Percentiles rank a stretch among this genome's conserved stretches.
These are phyloP conservation scores for Nicotiana tomentosiformis DNA, from an alignment of 257 asterid species.

Conservation along the genomic window DNA sequence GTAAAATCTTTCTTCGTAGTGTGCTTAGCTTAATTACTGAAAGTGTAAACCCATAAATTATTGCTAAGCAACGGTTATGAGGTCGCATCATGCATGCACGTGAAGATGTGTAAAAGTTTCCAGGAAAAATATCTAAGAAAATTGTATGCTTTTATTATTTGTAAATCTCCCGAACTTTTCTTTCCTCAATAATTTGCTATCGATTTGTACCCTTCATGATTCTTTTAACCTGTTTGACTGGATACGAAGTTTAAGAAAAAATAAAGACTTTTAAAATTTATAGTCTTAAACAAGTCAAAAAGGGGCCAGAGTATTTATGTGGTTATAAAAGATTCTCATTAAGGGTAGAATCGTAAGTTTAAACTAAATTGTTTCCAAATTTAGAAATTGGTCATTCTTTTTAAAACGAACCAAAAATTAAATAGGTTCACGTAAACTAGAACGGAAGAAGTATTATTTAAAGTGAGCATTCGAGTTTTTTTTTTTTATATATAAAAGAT, in stretches of 20 bases:
- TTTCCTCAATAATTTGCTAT: neutral
- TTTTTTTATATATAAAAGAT: too few species aligned
- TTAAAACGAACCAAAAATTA: too few species aligned
- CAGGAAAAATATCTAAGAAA: neutral
- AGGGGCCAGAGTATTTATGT: too few species aligned
- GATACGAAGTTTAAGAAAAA: too few species aligned
- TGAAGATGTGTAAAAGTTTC: neutral
- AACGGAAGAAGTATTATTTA: neutral
- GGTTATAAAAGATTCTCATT: too few species aligned
- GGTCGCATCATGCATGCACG: conserved; percentile 7
- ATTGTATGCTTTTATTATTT: neutral
- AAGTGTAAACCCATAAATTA: neutral
- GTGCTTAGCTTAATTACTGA: neutral
- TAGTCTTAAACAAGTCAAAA: too few species aligned
- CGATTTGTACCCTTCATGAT: neutral
- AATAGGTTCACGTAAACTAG: too few species aligned
- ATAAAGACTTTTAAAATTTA: too few species aligned
- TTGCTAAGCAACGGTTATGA: neutral
- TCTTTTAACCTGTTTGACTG: neutral
- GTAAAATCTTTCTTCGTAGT: neutral
- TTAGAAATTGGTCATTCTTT: too few species aligned
- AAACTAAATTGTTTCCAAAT: too few species aligned
- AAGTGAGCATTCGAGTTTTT: neutral
- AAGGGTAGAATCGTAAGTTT: too few species aligned
- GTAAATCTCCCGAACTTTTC: neutral